Evolutionary conservation across 2,329 filamentous ascomycete genomes (phyloP).

Genomic region (Aspergillus glaucus): DNA sequence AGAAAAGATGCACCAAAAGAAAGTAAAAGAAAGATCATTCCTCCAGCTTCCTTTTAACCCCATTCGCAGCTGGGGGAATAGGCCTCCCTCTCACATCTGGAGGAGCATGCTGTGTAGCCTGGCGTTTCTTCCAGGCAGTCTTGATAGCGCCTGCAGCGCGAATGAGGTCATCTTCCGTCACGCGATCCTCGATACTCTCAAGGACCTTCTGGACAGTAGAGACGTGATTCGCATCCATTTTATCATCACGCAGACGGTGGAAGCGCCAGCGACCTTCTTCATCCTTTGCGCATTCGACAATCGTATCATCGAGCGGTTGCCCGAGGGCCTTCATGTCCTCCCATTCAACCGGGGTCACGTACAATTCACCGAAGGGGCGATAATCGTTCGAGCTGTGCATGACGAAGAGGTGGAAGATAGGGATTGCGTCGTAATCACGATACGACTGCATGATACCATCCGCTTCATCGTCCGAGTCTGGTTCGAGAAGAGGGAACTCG

Average conservation of each 20-base stretch:
- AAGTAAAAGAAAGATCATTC: constrained; percentile 15
- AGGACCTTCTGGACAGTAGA: constrained; percentile 78
- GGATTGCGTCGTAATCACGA: constrained; percentile 73
- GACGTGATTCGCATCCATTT: constrained; percentile 82
- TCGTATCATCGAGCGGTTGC: constrained; percentile 73
- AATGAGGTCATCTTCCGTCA: constrained; percentile 75
- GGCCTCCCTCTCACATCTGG: constrained; percentile 21
- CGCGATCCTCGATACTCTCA: constrained; percentile 79
- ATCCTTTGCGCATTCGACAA: constrained; percentile 87
- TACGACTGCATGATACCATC: constrained; percentile 60
- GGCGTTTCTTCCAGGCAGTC: constrained; percentile 68
- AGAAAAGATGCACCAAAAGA: background rate
- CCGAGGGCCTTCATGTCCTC: constrained; percentile 66
- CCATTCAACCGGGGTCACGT: constrained; percentile 74
- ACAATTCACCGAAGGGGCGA: constrained; percentile 59
- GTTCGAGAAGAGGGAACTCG: constrained; percentile 65
- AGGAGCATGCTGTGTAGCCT: constrained; percentile 28
- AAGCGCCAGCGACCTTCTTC: constrained; percentile 71
- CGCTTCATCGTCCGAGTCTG: constrained; percentile 60
- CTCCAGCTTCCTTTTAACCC: constrained; percentile 38
- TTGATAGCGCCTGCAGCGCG: constrained; percentile 64
- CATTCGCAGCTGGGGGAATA: constrained; percentile 25
- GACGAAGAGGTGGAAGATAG: constrained; percentile 66
- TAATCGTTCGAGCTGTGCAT: constrained; percentile 61
- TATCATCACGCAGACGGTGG: constrained; percentile 87